Evolutionary conservation across 208 protist species (phyloP).

Genomic region (Leishmania turanica): DNA sequence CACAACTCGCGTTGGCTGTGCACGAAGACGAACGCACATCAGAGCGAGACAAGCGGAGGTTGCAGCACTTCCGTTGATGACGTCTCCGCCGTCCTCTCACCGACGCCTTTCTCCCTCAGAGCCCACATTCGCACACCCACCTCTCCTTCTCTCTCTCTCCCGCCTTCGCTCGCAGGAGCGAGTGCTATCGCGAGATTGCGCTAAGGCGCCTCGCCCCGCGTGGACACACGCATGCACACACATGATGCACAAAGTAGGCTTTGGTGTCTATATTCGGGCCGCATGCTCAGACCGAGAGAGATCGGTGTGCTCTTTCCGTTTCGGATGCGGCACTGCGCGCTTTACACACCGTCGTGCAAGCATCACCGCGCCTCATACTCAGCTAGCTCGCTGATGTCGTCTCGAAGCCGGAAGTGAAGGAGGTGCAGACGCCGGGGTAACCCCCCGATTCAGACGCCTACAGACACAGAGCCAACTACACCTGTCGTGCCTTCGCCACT

Average conservation of each 20-base stretch:
- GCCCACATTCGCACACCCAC: not conserved
- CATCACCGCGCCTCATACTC: conserved; percentile 17
- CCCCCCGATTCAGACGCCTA: conserved; percentile 8
- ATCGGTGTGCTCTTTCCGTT: not conserved
- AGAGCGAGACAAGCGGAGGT: not conserved
- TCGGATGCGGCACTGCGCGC: not conserved
- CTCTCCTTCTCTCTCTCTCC: not conserved
- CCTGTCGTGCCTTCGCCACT: not conserved
- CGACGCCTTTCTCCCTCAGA: not conserved
- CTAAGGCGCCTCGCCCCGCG: not conserved
- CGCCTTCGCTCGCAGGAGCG: not conserved
- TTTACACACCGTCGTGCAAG: not conserved
- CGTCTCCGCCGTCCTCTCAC: not conserved
- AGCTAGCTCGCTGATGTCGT: conserved; percentile 31
- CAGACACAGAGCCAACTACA: not conserved
- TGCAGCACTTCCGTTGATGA: not conserved
- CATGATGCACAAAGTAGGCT: not conserved
- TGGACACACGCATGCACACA: not conserved
- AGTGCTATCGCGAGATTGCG: not conserved
- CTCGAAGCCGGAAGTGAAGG: not conserved
- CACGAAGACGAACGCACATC: not conserved
- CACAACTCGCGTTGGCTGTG: not conserved
- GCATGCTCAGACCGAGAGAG: not conserved
- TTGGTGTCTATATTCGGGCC: no score
- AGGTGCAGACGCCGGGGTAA: conserved; percentile 13